Base-by-base conservation (phyloP, 192 early-diverging fungal genomes). In the Chytriomyces sp. region DNA sequence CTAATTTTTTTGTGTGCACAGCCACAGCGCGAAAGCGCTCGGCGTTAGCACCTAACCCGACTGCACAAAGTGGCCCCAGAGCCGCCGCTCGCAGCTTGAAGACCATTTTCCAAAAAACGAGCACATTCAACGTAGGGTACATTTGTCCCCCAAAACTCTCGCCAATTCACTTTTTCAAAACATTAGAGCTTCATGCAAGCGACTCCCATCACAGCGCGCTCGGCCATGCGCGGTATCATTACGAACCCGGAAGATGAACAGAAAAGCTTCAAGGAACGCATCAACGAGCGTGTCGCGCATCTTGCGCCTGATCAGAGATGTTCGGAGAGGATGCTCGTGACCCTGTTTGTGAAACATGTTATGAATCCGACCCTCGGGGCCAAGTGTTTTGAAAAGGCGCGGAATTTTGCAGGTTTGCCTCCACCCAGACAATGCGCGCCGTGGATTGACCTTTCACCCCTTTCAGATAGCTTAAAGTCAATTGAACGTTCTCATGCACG, bases 1-100 rank as follows among this genome's bases (percentile, higher is more conserved):
- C 56, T 12, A 58, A 49, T 61, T 61, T 26, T 5, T 61, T 61
- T 17, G 7, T 65, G 63, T n/a, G 12, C n/a, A n/a, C 40, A 65
- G 59, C 59, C 17, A 61, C 59, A 12, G 32, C 59, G 38, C 31
- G 59, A 36, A 61, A 61, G 25, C 26, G 31, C 14, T 49, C 44
- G 17, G 44, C 44, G 14, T 14, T 22, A 1, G 14, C 44, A 61
- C 7, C 22, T 36, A 1, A 25, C 6, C 36, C 34, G 10, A 36
- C 32, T 2, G 36, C 10, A 61, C 36, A 30, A 36, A 30, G 34
- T 36, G 7, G 10, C 12, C 4, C 17, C 31, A 36, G 12, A 28
- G 28, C 22, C 3, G 1, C 59, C 59, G 32, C 12, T 19, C 26
- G 30, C 6, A 34, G 26, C 36, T 25, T 61, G 31, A 61, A 61